Conservation (phyloP, 2,329 filamentous ascomycete genomes). For the Alternaria arbusti region DNA sequence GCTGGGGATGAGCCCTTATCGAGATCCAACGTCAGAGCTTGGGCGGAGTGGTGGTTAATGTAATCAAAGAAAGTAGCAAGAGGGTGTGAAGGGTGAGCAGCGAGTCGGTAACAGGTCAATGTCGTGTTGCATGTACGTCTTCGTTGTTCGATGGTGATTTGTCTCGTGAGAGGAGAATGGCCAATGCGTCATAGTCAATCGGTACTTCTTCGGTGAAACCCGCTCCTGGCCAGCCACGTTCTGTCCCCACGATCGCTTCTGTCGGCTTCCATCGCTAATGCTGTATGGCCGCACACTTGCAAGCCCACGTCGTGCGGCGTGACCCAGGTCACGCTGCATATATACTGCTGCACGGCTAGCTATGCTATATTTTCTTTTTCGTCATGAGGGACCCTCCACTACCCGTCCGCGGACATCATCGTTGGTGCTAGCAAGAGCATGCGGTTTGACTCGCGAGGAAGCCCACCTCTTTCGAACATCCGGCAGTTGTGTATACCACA, state of each 20-base stretch:
- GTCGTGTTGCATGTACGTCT: slow-evolving; percentile 42
- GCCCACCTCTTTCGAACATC: neutral
- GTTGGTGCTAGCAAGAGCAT: neutral
- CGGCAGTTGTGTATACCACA: neutral
- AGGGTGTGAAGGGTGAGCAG: slow-evolving; percentile 22
- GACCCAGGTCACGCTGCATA: slow-evolving; percentile 13
- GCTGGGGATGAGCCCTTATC: slow-evolving; percentile 6
- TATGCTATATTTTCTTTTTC: neutral
- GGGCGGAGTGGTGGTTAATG: slow-evolving; percentile 5
- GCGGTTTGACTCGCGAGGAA: neutral
- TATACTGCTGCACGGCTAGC: neutral
- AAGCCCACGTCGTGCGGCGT: slow-evolving; percentile 1
- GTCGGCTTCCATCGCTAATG: slow-evolving; percentile 16
- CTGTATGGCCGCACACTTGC: slow-evolving; percentile 7
- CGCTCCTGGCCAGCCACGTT: slow-evolving; percentile 12
- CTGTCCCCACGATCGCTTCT: slow-evolving; percentile 19
- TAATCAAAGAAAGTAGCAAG: slow-evolving; percentile 12
- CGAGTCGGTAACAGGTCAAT: slow-evolving; percentile 22
- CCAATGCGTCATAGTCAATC: slow-evolving; percentile 33
- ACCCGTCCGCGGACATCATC: neutral
- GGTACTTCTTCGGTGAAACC: slow-evolving; percentile 16
- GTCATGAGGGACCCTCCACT: neutral
- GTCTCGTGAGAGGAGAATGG: slow-evolving; percentile 20
- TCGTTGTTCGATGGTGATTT: slow-evolving; percentile 46
- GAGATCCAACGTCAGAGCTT: slow-evolving; percentile 5